Evolutionary conservation across 129 eudicot species (phyloP).

Genomic region (Oenanthe sinensis): DNA sequence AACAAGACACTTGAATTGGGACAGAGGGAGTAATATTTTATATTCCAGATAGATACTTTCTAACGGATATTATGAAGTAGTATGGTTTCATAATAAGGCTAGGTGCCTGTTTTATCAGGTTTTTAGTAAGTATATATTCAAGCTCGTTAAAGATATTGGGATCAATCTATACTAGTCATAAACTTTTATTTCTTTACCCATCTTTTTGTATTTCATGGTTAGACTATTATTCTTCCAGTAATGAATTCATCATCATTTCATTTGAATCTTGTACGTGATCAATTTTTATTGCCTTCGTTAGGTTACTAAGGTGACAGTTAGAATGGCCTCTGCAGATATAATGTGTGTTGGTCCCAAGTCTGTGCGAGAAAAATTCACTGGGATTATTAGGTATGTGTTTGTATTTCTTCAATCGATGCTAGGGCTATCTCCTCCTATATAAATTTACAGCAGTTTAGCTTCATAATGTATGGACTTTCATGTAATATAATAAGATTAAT

Average conservation of each 20-base stretch:
- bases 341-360: conserved; percentile 87
- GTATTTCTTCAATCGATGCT: background rate
- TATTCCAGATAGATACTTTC: too few species aligned
- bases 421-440: background rate
- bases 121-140: too few species aligned
- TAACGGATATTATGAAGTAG: too few species aligned
- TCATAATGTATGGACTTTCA: background rate
- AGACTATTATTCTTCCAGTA: background rate
- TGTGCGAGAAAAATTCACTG: conserved; percentile 84
- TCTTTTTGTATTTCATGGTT: too few species aligned
- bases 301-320: conserved; percentile 95
- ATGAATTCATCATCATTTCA: background rate
- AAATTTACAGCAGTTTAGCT: background rate
- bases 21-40: too few species aligned
- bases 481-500: background rate
- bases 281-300: conserved; percentile 18
- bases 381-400: conserved; percentile 58
- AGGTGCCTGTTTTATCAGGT: too few species aligned
- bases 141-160: too few species aligned
- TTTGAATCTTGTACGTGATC: background rate
- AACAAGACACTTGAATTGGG: too few species aligned
- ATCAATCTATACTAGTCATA: too few species aligned
- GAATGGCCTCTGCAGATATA: conserved; percentile 89
- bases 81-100: too few species aligned
- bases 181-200: too few species aligned